These are phyloP conservation scores for Trametes meyenii DNA, from an alignment of 768 basidiomycete genomes.

Conservation along the genomic window DNA sequence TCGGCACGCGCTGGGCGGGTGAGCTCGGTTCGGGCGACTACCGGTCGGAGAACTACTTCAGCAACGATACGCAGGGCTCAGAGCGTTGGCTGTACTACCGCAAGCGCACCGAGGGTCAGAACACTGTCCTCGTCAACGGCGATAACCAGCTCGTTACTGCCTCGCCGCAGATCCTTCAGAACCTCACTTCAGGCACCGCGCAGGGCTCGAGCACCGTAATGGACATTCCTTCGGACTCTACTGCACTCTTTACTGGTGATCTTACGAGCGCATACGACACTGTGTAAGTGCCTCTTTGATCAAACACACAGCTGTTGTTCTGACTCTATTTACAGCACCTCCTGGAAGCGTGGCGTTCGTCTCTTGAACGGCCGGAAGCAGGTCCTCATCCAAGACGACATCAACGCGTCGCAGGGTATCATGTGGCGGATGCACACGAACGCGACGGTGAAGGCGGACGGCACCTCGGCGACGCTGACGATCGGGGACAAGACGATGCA, in stretches of 20 bases:
- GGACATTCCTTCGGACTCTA: slow-evolving; percentile 61
- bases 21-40: slow-evolving; percentile 93
- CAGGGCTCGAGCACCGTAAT: slow-evolving; percentile 90
- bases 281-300: slow-evolving; percentile 50
- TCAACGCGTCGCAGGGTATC: slow-evolving; percentile 57
- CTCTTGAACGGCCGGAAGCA: slow-evolving; percentile 82
- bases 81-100: slow-evolving; percentile 91
- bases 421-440: slow-evolving; percentile 98
- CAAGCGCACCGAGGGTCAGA: slow-evolving; percentile 97
- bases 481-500: slow-evolving; percentile 70
- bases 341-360: slow-evolving; percentile 84
- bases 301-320: not conserved
- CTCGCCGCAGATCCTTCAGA: slow-evolving; percentile 54
- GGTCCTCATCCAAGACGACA: slow-evolving; percentile 93
- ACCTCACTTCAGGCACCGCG: slow-evolving; percentile 51
- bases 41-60: slow-evolving; percentile 75
- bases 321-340: slow-evolving; percentile 46
- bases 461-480: slow-evolving; percentile 72
- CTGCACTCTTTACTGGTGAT: slow-evolving; percentile 81
- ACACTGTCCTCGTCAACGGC: slow-evolving; percentile 78
- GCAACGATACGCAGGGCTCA: slow-evolving; percentile 65
- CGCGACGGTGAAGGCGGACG: slow-evolving; percentile 69
- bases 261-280: slow-evolving; percentile 75
- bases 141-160: slow-evolving; percentile 81
- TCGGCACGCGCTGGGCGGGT: slow-evolving; percentile 93